phyloP scores from a whole-genome alignment of 2,329 filamentous ascomycete genomes.

The Alternaria sp. region DNA sequence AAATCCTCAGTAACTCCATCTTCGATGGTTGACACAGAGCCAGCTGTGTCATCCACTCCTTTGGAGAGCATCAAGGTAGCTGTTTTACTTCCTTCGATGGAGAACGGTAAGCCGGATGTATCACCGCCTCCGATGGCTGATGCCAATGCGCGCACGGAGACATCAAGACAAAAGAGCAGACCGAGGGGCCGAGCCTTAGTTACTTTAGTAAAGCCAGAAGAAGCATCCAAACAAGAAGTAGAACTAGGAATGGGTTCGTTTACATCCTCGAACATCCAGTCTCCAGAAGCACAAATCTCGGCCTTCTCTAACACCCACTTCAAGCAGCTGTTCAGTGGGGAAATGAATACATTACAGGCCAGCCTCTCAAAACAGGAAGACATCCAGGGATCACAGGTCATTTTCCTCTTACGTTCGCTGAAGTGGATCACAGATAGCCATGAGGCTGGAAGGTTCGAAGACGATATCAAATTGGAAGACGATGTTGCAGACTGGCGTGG shows the following conservation, averaged over 20 bases:
- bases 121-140: neutral
- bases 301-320: neutral
- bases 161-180: neutral
- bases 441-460: neutral
- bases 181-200: rapidly evolving
- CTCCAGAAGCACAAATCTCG: neutral
- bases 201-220: neutral
- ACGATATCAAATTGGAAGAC: neutral
- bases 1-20: neutral
- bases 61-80: rapidly evolving
- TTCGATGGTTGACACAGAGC: neutral
- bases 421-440: neutral
- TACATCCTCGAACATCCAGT: neutral
- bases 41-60: neutral
- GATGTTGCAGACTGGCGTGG: constrained; percentile 1
- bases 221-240: neutral
- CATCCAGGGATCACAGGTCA: neutral
- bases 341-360: neutral
- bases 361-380: neutral
- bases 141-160: neutral
- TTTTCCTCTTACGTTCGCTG: neutral
- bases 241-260: neutral
- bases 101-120: neutral
- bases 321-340: neutral
- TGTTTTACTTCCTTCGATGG: neutral